Base-by-base conservation (phyloP, 495 filamentous ascomycete genomes). In the Oidiodendron maius region DNA sequence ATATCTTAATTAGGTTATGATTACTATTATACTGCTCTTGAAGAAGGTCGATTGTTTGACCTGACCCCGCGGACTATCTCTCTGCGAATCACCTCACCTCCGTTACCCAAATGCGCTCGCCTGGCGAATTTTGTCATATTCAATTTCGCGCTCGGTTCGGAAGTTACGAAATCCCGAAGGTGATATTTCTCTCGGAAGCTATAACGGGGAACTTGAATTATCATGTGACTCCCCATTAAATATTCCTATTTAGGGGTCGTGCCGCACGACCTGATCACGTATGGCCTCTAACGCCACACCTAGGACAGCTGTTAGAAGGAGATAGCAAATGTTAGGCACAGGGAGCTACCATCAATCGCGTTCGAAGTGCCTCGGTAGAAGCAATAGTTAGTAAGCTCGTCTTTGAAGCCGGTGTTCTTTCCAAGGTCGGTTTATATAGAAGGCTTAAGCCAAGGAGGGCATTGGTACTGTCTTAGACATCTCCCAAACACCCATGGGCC, bases 331-430 rank as follows among this genome's bases (percentile, higher is more conserved):
- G 1, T 24, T 40, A 0, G 40, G 46, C 11, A 47, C 13, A 40
- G 43, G 46, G 46, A 47, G 36, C 36, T 59, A 59, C 52, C 36
- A 49, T 61, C 35, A 30, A 61, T 35, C 6, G 52, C 49, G 40
- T 59, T 59, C 24, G 22, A 28, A 17, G 12, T 25, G 22, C 47
- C 55, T 40, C 39, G 37, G 25, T 48, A 48, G 51, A 61, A 58
- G 30, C 46, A 50, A 23, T 61, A 61, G 36, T 34, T 50, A n/a
- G 55, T 55, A 12, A 55, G 26, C 36, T 40, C 58, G 23, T 61
- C 40, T 48, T 52, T 48, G 3, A 61, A 55, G 51, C 55, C 51
- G 17, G 51, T 16, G n/a, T 51, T 52, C 26, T 24, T 15, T 23
- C 52, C 52, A 11, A 58, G 34, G 17, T n/a, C 52, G 52, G 24